Percentiles rank a stretch among this genome's conserved stretches.
Evolutionary conservation across 202 grass and related monocot species (phyloP).

Genomic region (Schoenoplectus triqueter): DNA sequence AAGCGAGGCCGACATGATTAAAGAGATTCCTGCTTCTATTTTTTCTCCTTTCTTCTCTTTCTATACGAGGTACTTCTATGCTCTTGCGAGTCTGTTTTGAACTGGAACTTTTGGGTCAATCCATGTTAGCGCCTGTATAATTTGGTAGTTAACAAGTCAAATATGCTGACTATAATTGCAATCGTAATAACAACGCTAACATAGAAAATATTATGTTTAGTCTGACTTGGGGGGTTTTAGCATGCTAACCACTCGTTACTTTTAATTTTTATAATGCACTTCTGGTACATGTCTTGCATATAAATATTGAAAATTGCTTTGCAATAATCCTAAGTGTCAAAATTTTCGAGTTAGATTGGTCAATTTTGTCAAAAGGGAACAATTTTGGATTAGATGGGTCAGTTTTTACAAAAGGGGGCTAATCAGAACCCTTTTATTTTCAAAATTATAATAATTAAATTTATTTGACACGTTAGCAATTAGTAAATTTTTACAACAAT

Average conservation of each 20-base stretch:
- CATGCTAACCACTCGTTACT: no score
- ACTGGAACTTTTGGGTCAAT: constrained; percentile 12
- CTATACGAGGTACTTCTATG: not conserved
- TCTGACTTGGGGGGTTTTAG: not conserved
- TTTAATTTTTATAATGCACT: no score
- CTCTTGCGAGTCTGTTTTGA: constrained; percentile 1
- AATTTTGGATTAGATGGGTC: no score
- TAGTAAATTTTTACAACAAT: no score
- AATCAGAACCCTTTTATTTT: not conserved
- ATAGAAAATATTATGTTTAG: not conserved
- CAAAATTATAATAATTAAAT: no score
- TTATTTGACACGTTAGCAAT: no score
- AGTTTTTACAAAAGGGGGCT: not conserved
- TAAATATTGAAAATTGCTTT: not conserved
- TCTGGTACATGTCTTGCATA: not conserved
- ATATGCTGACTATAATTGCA: not conserved
- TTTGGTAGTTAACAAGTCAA: constrained; percentile 16
- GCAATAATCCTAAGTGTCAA: not conserved
- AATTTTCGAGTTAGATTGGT: not conserved
- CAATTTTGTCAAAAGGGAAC: not conserved
- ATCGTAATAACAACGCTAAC: not conserved
- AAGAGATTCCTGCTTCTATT: not conserved
- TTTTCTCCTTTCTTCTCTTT: not conserved
- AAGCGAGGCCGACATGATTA: constrained; percentile 29
- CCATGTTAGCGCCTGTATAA: not conserved